A percentile compares a stretch with the other conserved stretches of the same genome.
Evolutionary conservation across 371 early-diverging fungal genomes (phyloP).

Genomic region (Mortierella sp.): DNA sequence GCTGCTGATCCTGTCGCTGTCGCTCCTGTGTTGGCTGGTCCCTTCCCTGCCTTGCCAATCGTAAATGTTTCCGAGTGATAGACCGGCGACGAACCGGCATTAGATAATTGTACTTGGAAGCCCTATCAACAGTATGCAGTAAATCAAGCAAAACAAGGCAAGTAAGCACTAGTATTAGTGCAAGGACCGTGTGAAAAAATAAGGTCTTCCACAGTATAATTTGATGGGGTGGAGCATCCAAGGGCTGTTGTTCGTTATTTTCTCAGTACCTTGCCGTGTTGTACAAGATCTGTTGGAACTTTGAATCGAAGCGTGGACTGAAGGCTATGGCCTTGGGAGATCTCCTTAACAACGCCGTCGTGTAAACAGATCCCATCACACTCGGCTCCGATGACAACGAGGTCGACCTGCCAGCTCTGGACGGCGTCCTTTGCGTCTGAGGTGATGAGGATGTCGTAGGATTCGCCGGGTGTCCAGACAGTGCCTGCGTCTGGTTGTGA

Average conservation of each 20-base stretch:
- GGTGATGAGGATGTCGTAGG: conserved; percentile 25
- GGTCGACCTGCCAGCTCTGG: conserved; percentile 35
- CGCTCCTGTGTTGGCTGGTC: neutral
- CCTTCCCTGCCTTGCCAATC: conserved; percentile 12
- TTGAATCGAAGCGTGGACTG: conserved; percentile 20
- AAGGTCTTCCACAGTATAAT: neutral
- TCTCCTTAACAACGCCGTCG: conserved; percentile 34
- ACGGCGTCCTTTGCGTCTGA: conserved; percentile 20
- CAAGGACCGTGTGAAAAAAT: neutral
- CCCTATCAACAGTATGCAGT: conserved; percentile 20
- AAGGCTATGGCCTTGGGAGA: conserved; percentile 18
- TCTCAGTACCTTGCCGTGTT: conserved; percentile 40
- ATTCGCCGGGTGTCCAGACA: conserved; percentile 27
- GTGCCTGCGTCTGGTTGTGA: conserved; percentile 23
- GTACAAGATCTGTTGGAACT: conserved; percentile 32
- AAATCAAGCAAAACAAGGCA: neutral
- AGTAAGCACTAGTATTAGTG: neutral
- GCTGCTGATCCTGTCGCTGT: neutral
- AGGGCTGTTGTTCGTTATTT: neutral
- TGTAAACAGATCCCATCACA: conserved; percentile 38
- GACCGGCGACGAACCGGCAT: conserved; percentile 24
- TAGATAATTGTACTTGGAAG: conserved; percentile 44
- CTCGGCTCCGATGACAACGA: conserved; percentile 37
- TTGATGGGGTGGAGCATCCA: neutral
- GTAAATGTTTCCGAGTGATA: conserved; percentile 39